Base-by-base conservation (phyloP, 495 filamentous ascomycete genomes). In the Daldinia caldariorum region DNA sequence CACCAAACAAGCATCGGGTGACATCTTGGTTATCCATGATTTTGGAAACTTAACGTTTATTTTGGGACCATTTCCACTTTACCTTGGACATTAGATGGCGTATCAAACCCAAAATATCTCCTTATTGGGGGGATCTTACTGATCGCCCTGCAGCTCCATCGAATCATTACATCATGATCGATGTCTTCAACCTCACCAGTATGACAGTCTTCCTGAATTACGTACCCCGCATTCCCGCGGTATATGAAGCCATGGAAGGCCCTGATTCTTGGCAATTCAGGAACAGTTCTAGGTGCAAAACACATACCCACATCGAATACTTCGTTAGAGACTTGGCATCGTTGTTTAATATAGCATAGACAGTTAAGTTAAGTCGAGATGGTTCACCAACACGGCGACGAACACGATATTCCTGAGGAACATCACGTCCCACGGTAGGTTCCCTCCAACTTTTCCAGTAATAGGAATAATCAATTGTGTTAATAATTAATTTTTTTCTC, bases 311-410 rank as follows among this genome's bases (percentile, higher is more conserved):
- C 16, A 55, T 61, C 37, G 31, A 63, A 35, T 45, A 49, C 18
- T 45, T 50, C n/a, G 49, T 64, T 63, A 22, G 14, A 60, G 50
- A 18, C 41, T 53, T 67, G 45, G 47, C 32, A 61, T 59, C 61
- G n/a, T 26, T 2, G 29, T 18, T 37, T 59, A 29, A 49, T 50
- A 66, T 58, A 31, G n/a, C n/a, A n/a, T n/a, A n/a, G n/a, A 38
- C 35, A 61, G 26, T 26, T 26, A 26, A 26, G 26, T 26, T 66
- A 66, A 51, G 38, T 29, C 69, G 77, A 69, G 8, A 83, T 83
- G 81, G 81, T 80, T 50, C 72, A 78, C 16, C 82, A 84, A 68
- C 78, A 81, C 69, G 80, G 81, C 37, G 76, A 85, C 41, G 68
- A 81, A 37, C 73, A 78, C 51, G 66, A 84, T 43, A 82, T 86